Evolutionary conservation across 2,329 filamentous ascomycete genomes (phyloP).

Genomic region (Penicillium vulpinum): DNA sequence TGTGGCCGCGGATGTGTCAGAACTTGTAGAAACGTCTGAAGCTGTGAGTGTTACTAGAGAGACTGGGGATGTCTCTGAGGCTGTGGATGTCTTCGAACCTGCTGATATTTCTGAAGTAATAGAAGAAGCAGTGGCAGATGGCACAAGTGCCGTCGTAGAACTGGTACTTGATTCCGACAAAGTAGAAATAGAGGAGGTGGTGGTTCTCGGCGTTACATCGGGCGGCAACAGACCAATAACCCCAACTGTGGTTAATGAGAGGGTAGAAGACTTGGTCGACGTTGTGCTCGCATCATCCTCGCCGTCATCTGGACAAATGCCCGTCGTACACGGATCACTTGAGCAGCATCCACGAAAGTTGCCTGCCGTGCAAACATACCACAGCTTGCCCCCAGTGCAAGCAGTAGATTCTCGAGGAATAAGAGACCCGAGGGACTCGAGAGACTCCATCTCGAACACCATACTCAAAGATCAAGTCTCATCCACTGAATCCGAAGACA

Average conservation of each 20-base stretch:
- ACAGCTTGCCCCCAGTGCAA: constrained; percentile 24
- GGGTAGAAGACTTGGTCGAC: not conserved
- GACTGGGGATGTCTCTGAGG: not conserved
- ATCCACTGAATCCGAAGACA: not conserved
- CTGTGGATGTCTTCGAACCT: not conserved
- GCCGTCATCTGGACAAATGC: constrained; percentile 30
- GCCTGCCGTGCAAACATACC: constrained; percentile 30
- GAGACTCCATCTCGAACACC: not conserved
- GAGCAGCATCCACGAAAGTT: constrained; percentile 36
- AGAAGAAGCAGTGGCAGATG: not conserved
- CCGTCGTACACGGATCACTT: constrained; percentile 31
- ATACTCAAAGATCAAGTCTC: not conserved
- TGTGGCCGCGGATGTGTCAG: not conserved
- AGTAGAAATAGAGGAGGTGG: constrained; percentile 2
- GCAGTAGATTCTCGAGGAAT: constrained; percentile 7
- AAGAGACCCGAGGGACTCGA: not conserved
- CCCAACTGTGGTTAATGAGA: not conserved
- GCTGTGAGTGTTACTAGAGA: not conserved
- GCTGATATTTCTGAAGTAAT: not conserved
- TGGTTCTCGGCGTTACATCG: not conserved
- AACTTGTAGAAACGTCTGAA: not conserved
- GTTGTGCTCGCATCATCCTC: not conserved
- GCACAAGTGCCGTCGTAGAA: not conserved
- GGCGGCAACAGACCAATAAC: not conserved
- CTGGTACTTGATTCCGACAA: not conserved